These are phyloP conservation scores for Hymenoscyphus fructigenus DNA, from an alignment of 2,329 filamentous ascomycete species.

Conservation along the genomic window DNA sequence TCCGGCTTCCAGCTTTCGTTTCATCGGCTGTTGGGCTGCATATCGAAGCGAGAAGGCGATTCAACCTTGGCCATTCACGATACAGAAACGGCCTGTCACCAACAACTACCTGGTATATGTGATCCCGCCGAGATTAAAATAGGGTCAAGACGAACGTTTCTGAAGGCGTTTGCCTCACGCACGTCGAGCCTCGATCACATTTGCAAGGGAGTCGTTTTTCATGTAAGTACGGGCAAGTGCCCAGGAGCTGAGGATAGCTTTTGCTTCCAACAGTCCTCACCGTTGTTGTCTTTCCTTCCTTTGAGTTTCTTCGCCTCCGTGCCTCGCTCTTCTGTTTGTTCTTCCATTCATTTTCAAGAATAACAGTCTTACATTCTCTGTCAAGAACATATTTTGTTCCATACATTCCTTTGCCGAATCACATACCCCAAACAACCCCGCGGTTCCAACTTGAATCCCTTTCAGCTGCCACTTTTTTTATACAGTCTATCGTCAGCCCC, in stretches of 20 bases:
- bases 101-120: background rate
- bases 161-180: background rate
- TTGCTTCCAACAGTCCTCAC: background rate
- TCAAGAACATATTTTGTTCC: conserved; percentile 3
- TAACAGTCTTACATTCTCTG: background rate
- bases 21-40: background rate
- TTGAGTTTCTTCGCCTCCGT: background rate
- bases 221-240: conserved; percentile 2
- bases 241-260: background rate
- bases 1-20: background rate
- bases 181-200: background rate
- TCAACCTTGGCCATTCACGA: conserved; percentile 5
- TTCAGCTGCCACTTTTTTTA: background rate
- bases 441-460: background rate
- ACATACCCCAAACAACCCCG: background rate
- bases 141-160: background rate
- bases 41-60: background rate
- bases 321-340: conserved; percentile 1
- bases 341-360: background rate
- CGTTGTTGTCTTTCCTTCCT: conserved; percentile 2
- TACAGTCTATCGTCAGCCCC: background rate
- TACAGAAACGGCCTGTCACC: background rate
- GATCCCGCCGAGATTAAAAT: conserved; percentile 6
- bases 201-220: background rate
- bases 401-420: conserved; percentile 1